Conservation (phyloP, 2,329 filamentous ascomycete genomes). For the Aureobasidium sp. region DNA sequence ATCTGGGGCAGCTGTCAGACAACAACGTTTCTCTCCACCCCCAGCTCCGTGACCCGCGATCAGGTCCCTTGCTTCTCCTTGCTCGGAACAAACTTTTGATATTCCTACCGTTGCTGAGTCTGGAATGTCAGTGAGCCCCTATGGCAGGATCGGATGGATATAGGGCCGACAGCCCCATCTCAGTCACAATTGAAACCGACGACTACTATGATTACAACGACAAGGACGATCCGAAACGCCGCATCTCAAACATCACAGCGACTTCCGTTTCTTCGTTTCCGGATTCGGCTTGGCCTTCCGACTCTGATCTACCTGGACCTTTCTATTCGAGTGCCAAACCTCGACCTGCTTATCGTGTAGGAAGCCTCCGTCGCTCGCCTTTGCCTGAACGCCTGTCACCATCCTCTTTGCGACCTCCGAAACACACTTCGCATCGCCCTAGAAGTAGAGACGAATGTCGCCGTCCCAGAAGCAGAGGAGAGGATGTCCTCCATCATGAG, state of each 20-base stretch:
- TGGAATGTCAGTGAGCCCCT: neutral
- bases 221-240: constrained; percentile 12
- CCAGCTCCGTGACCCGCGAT: neutral
- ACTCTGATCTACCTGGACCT: constrained; percentile 17
- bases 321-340: constrained; percentile 38
- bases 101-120: neutral
- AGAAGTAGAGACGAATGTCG: neutral
- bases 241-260: constrained; percentile 21
- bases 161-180: constrained; percentile 3
- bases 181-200: neutral
- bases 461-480: neutral
- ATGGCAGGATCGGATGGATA: neutral
- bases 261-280: constrained; percentile 26
- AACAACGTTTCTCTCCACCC: constrained; percentile 1
- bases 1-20: neutral
- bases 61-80: neutral
- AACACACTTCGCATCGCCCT: neutral
- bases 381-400: constrained; percentile 23
- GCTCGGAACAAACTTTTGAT: neutral
- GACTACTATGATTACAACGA: neutral
- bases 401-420: constrained; percentile 26
- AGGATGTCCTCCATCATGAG: neutral
- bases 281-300: constrained; percentile 22
- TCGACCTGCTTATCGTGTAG: constrained; percentile 16
- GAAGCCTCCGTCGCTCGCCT: constrained; percentile 35